Evolutionary conservation across 106 monocot genomes (phyloP).

Genomic region (Allium fistulosum): DNA sequence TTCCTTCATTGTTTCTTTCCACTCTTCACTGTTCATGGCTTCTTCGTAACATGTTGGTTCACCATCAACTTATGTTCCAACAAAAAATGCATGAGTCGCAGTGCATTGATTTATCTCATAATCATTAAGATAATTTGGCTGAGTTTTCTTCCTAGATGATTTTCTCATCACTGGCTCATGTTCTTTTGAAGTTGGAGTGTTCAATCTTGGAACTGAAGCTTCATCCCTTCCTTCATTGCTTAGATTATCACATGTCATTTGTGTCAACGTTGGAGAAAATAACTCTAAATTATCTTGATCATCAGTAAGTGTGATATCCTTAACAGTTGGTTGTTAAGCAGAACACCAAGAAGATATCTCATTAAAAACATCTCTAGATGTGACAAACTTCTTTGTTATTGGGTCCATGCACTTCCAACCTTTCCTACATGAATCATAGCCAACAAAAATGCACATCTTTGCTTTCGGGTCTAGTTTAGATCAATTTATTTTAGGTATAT

Average conservation of each 20-base stretch:
- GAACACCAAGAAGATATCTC: constrained; percentile 1
- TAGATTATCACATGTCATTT: background rate
- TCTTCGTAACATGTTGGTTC: no score
- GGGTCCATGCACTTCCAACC: constrained; percentile 13
- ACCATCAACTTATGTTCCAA: no score
- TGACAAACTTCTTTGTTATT: constrained; percentile 4
- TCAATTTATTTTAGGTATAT: no score
- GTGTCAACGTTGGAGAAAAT: background rate
- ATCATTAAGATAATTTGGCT: no score
- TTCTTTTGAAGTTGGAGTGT: no score
- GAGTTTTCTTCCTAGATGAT: no score
- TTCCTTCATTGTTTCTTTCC: no score
- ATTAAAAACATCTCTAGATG: constrained; percentile 1
- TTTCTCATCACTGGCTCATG: no score
- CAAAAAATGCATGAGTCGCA: no score
- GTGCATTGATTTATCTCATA: no score
- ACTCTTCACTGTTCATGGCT: no score
- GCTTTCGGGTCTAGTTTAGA: constrained; percentile 9
- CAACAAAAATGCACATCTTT: background rate
- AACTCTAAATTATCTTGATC: background rate
- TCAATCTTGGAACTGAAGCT: background rate
- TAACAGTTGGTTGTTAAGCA: background rate
- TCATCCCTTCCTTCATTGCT: constrained; percentile 4
- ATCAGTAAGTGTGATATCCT: background rate
- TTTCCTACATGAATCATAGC: background rate